Evolutionary conservation across 2,329 filamentous ascomycete species (phyloP).

Genomic region (Pseudopyrenochaeta lycopersici): DNA sequence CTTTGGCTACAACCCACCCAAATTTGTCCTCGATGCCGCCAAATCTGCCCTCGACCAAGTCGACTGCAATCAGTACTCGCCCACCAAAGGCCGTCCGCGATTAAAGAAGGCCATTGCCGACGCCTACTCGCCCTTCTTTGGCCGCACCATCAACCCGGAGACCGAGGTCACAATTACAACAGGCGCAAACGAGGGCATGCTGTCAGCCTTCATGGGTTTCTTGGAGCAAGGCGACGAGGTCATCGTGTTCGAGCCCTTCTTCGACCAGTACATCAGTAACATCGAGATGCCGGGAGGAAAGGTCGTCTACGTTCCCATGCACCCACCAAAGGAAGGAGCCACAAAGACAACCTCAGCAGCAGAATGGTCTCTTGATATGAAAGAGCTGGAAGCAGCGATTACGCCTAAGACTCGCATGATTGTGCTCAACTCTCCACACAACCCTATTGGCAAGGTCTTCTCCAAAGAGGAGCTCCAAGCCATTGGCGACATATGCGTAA

Average conservation of each 20-base stretch:
- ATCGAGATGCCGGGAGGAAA: conserved; percentile 98
- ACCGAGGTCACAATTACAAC: conserved; percentile 96
- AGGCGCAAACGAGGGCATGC: conserved; percentile 88
- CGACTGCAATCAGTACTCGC: conserved; percentile 98
- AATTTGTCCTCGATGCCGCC: conserved; percentile 90
- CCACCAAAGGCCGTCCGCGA: conserved; percentile 89
- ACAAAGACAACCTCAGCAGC: conserved; percentile 82
- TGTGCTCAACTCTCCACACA: conserved; percentile 88
- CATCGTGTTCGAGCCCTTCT: conserved; percentile 98
- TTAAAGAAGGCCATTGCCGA: conserved; percentile 93
- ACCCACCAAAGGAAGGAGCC: conserved; percentile 83
- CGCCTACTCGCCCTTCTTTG: conserved; percentile 90
- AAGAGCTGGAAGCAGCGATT: conserved; percentile 81
- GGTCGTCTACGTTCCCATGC: conserved; percentile 94
- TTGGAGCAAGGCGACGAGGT: conserved; percentile 95
- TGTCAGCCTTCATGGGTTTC: conserved; percentile 98
- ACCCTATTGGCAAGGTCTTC: conserved; percentile 96
- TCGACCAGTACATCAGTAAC: conserved; percentile 99
- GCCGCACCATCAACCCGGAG: conserved; percentile 81
- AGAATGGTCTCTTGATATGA: conserved; percentile 89
- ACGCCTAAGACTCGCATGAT: conserved; percentile 95
- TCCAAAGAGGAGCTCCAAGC: conserved; percentile 81
- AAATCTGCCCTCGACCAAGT: conserved; percentile 89
- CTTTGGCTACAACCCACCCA: conserved; percentile 93
- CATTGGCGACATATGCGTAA: conserved; percentile 88